Evolutionary conservation across 208 protist genomes (phyloP).

Genomic region (Trypanosoma scelopori): DNA sequence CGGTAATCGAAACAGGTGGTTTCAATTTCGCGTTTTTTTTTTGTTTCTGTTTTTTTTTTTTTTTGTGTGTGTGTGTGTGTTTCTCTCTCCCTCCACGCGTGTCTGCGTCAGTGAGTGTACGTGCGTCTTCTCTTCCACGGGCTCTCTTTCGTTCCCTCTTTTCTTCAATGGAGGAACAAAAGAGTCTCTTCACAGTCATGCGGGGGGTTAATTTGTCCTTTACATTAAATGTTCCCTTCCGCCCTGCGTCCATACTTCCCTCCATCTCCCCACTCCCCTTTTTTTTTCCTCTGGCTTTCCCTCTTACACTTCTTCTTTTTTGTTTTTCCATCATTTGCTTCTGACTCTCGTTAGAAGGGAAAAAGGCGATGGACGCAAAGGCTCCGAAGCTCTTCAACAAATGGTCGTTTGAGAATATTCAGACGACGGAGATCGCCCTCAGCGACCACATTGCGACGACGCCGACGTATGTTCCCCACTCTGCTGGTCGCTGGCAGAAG

Average conservation of each 20-base stretch:
- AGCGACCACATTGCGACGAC: slow-evolving; percentile 98
- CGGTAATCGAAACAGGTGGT: slow-evolving; percentile 87
- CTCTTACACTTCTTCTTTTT: slow-evolving; percentile 13
- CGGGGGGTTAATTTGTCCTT: too few species aligned
- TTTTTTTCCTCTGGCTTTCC: slow-evolving; percentile 2
- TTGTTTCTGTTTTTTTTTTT: too few species aligned
- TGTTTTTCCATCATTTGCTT: slow-evolving; percentile 10
- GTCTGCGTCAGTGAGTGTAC: too few species aligned
- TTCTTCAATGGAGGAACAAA: background rate
- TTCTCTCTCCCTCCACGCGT: background rate
- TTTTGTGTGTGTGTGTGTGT: slow-evolving; percentile 5
- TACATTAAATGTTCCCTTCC: too few species aligned
- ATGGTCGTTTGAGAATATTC: slow-evolving; percentile 86
- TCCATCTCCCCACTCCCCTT: slow-evolving; percentile 10
- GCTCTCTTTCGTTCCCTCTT: slow-evolving; percentile 5
- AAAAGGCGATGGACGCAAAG: slow-evolving; percentile 53
- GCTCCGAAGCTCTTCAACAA: slow-evolving; percentile 91
- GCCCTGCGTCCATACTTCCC: too few species aligned
- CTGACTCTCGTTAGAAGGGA: slow-evolving; percentile 1
- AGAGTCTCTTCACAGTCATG: too few species aligned
- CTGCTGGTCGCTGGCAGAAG: slow-evolving; percentile 96
- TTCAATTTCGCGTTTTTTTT: slow-evolving; percentile 1
- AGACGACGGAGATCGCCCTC: slow-evolving; percentile 88
- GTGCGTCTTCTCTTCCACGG: background rate
- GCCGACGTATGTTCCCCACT: slow-evolving; percentile 97